Conservation (phyloP, 371 early-diverging fungal genomes). For the Chytridiales sp. region DNA sequence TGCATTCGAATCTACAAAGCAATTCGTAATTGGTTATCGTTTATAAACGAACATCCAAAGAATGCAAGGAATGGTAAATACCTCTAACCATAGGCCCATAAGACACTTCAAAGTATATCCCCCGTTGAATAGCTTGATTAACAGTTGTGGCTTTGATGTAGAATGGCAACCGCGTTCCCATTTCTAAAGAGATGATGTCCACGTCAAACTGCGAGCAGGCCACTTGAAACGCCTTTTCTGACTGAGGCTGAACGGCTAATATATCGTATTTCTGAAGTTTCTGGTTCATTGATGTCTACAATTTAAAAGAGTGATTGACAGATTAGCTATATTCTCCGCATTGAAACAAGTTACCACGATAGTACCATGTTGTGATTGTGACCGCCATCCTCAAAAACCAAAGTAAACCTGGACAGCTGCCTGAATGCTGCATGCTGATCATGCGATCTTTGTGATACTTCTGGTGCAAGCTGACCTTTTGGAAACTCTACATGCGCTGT, state of each 20-base stretch:
- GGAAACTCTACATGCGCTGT: neutral
- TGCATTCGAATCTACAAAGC: slow-evolving; percentile 53
- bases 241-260: slow-evolving; percentile 78
- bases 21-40: slow-evolving; percentile 1
- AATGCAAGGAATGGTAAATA: slow-evolving; percentile 21
- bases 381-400: slow-evolving; percentile 22
- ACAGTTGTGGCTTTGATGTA: slow-evolving; percentile 68
- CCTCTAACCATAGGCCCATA: slow-evolving; percentile 73
- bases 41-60: slow-evolving; percentile 2
- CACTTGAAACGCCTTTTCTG: slow-evolving; percentile 72
- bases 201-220: slow-evolving; percentile 77
- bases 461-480: slow-evolving; percentile 7
- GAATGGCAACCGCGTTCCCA: slow-evolving; percentile 70
- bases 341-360: neutral
- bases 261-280: slow-evolving; percentile 59
- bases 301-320: slow-evolving; percentile 12
- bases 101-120: slow-evolving; percentile 85
- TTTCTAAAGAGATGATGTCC: slow-evolving; percentile 87
- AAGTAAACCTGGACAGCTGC: slow-evolving; percentile 12
- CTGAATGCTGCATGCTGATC: slow-evolving; percentile 2
- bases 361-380: slow-evolving; percentile 6
- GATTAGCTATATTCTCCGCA: slow-evolving; percentile 12
- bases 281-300: slow-evolving; percentile 8
- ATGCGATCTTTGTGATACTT: slow-evolving; percentile 9
- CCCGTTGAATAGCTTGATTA: slow-evolving; percentile 71